phyloP scores from a whole-genome alignment of 2,329 filamentous ascomycete genomes.

The Colletotrichum neosansevieriae region DNA sequence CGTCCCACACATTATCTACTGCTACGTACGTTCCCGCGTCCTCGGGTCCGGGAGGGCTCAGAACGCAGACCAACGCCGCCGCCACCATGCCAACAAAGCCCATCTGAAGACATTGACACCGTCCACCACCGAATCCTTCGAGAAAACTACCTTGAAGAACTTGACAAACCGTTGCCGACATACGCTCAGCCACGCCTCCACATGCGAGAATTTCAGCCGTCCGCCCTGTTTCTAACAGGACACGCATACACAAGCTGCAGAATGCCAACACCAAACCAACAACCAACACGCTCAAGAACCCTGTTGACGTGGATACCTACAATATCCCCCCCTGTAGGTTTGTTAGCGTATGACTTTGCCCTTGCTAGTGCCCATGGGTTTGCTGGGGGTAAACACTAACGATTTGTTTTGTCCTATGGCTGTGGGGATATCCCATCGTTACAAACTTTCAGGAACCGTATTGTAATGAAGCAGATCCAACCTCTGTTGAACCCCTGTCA shows the following conservation, averaged over 20 bases:
- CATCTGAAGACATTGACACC: not conserved
- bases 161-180: not conserved
- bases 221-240: not conserved
- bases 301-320: constrained; percentile 7
- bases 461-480: not conserved
- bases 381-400: too few species aligned
- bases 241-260: not conserved
- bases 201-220: too few species aligned
- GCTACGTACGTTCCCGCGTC: not conserved
- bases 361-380: too few species aligned
- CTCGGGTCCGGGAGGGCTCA: not conserved
- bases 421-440: too few species aligned
- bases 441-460: too few species aligned
- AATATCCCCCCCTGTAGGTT: too few species aligned
- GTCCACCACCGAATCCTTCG: constrained; percentile 8
- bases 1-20: too few species aligned
- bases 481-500: constrained; percentile 14
- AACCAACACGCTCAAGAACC: not conserved
- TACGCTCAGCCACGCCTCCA: too few species aligned
- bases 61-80: not conserved
- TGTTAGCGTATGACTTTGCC: too few species aligned
- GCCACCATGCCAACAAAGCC: not conserved
- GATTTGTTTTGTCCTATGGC: too few species aligned
- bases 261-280: not conserved
- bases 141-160: constrained; percentile 10